Evolutionary conservation across 306 rosid genomes (phyloP).

Genomic region (Cucurbita pepo): DNA sequence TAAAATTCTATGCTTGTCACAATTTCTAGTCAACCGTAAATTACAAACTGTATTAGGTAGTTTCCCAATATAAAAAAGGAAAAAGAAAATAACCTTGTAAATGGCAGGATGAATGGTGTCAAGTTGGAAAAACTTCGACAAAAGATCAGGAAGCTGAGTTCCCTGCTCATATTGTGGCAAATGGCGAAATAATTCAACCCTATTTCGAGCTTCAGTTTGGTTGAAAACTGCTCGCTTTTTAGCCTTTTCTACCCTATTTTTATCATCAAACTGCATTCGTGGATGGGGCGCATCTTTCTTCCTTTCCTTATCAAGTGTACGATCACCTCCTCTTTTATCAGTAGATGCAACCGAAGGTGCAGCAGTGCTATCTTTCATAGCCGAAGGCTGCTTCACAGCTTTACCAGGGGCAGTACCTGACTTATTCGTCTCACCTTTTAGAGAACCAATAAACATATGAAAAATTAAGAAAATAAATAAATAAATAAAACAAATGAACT

Average conservation of each 20-base stretch:
- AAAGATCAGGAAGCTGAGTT: slow-evolving; percentile 54
- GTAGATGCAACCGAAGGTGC: slow-evolving; percentile 19
- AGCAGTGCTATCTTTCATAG: slow-evolving; percentile 33
- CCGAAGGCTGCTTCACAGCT: slow-evolving; percentile 36
- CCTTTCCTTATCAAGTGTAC: slow-evolving; percentile 54
- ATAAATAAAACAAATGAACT: background rate
- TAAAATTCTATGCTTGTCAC: too few relatives aligned
- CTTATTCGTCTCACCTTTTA: slow-evolving; percentile 28
- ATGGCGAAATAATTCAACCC: slow-evolving; percentile 77
- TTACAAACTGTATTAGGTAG: background rate
- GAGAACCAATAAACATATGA: background rate
- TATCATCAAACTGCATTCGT: slow-evolving; percentile 72
- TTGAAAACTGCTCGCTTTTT: slow-evolving; percentile 55
- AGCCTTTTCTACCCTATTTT: slow-evolving; percentile 55
- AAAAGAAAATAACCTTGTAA: slow-evolving; percentile 37
- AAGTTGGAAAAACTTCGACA: slow-evolving; percentile 55
- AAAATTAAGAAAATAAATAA: background rate
- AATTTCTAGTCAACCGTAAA: too few relatives aligned
- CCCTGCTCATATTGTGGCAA: slow-evolving; percentile 82
- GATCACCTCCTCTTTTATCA: slow-evolving; percentile 52
- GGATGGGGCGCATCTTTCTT: slow-evolving; percentile 77
- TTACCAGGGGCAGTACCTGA: slow-evolving; percentile 24
- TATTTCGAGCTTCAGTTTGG: slow-evolving; percentile 67
- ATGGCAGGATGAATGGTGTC: slow-evolving; percentile 71
- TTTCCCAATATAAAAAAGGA: background rate